Conservation (phyloP, 2,329 filamentous ascomycete genomes). For the Triangularia setosa region DNA sequence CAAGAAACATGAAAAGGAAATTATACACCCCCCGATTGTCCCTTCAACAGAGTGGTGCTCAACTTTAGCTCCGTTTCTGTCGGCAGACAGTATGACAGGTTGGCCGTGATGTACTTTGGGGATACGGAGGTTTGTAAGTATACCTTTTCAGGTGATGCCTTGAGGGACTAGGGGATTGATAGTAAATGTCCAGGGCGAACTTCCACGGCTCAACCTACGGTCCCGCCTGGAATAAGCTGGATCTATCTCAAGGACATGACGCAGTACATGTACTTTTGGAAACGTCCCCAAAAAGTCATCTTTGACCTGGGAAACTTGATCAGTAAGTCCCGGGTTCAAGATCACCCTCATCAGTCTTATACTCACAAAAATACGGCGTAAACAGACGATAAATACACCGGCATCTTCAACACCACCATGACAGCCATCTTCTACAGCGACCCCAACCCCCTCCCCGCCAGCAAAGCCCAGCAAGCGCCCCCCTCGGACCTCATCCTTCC, state of each 20-base stretch:
- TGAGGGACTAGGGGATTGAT: not conserved
- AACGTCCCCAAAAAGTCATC: constrained; percentile 65
- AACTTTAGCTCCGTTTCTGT: constrained; percentile 70
- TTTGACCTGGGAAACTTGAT: constrained; percentile 77
- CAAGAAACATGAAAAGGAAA: constrained; percentile 40
- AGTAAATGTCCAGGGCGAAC: constrained; percentile 47
- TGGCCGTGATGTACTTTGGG: constrained; percentile 71
- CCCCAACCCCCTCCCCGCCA: constrained; percentile 31
- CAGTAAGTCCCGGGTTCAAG: constrained; percentile 7
- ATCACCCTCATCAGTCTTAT: too few relatives aligned
- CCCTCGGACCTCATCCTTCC: constrained; percentile 66
- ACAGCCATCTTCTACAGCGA: constrained; percentile 67
- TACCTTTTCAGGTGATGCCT: not conserved
- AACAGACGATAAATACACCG: constrained; percentile 63
- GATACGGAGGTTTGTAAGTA: constrained; percentile 68
- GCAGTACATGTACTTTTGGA: constrained; percentile 65
- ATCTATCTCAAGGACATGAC: constrained; percentile 77
- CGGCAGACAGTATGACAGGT: constrained; percentile 72
- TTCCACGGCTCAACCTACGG: constrained; percentile 74
- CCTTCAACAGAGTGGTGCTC: constrained; percentile 70
- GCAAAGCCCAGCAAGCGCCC: constrained; percentile 32
- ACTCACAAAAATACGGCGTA: not conserved
- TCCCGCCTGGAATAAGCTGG: constrained; percentile 64
- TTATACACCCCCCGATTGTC: constrained; percentile 63
- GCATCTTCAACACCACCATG: constrained; percentile 67